A percentile compares a stretch with the other conserved stretches of the same genome.
phyloP scores from a whole-genome alignment of 2,329 filamentous ascomycete species.

The Nakataea oryzae region DNA sequence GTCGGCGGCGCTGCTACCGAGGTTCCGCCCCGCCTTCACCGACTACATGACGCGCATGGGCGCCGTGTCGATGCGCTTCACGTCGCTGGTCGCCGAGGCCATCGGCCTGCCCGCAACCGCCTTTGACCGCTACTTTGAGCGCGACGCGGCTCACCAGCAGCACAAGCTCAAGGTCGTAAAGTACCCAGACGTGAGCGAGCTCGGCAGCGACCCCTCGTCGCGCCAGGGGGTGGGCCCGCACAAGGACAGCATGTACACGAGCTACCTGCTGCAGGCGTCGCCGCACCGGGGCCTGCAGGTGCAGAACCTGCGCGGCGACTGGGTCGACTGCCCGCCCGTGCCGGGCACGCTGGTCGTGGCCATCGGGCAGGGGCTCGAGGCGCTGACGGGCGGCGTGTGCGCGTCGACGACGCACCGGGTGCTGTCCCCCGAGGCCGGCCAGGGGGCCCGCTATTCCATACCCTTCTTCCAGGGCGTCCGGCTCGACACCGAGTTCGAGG shows the following conservation, averaged over 20 bases:
- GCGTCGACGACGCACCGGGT: constrained; percentile 76
- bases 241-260: constrained; percentile 77
- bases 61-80: constrained; percentile 61
- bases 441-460: constrained; percentile 66
- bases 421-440: constrained; percentile 58
- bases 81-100: constrained; percentile 73
- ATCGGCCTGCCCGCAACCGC: constrained; percentile 59
- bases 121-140: constrained; percentile 71
- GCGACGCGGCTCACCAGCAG: constrained; percentile 47
- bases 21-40: constrained; percentile 58
- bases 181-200: constrained; percentile 63
- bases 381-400: constrained; percentile 73
- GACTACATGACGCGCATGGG: constrained; percentile 73
- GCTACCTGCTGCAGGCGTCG: constrained; percentile 71
- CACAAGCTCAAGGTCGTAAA: constrained; percentile 87
- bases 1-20: constrained; percentile 46
- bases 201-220: constrained; percentile 29
- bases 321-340: constrained; percentile 75
- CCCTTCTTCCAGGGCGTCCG: constrained; percentile 85
- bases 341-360: constrained; percentile 73
- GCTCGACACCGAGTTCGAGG: constrained; percentile 69
- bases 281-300: constrained; percentile 70
- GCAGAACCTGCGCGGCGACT: constrained; percentile 66
- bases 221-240: constrained; percentile 59
- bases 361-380: constrained; percentile 80